Evolutionary conservation across 768 basidiomycete species (phyloP).

Genomic region (Lactarius vividus): DNA sequence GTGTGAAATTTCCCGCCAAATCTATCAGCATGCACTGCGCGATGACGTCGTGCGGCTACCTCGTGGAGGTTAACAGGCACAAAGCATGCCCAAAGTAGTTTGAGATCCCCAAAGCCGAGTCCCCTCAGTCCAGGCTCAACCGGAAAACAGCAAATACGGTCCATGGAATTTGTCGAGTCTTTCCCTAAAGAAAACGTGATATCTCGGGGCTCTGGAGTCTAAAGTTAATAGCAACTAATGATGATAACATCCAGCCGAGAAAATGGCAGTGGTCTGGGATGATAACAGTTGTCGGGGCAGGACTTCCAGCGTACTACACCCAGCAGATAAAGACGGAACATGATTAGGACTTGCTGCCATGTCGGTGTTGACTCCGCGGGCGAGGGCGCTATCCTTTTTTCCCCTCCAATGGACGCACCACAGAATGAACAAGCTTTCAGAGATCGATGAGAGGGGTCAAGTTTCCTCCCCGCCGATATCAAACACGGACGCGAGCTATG

Average conservation of each 20-base stretch:
- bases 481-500: not conserved
- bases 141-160: not conserved
- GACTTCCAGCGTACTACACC: not conserved
- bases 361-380: not conserved
- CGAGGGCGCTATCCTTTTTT: not conserved
- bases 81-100: not conserved
- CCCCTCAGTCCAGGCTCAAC: not conserved
- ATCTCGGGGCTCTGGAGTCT: not conserved
- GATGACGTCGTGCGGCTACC: not conserved
- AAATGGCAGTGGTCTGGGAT: not conserved
- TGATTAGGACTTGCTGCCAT: not conserved
- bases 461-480: not conserved
- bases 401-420: not conserved
- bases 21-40: not conserved
- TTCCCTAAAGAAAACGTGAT: not conserved
- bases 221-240: not conserved
- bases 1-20: not conserved
- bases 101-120: not conserved
- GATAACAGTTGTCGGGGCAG: not conserved
- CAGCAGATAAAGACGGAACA: not conserved
- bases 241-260: not conserved
- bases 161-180: not conserved
- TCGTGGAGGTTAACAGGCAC: not conserved
- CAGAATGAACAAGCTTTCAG: not conserved
- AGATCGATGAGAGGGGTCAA: not conserved